Evolutionary conservation across 768 basidiomycete species (phyloP).

Genomic region (Termitomyces sp.): DNA sequence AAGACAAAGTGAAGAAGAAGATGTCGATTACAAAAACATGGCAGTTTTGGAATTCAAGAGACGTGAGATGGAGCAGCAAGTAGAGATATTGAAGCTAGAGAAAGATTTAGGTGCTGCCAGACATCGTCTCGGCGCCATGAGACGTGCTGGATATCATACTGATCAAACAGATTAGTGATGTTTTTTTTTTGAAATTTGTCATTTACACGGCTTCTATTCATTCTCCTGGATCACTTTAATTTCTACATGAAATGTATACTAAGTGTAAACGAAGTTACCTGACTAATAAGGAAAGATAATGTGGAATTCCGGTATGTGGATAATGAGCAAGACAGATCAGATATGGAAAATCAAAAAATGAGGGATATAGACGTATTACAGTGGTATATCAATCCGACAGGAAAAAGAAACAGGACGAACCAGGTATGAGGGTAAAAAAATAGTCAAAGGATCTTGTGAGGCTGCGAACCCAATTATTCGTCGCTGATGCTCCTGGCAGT

Average conservation of each 20-base stretch:
- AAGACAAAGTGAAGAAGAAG: constrained; percentile 73
- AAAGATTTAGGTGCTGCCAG: constrained; percentile 90
- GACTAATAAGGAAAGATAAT: background rate
- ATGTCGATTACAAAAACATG: constrained; percentile 90
- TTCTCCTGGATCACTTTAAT: constrained; percentile 2
- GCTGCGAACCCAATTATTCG: background rate
- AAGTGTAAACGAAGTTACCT: background rate
- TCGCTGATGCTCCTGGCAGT: constrained; percentile 31
- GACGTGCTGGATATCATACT: constrained; percentile 86
- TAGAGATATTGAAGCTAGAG: constrained; percentile 95
- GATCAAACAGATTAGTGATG: constrained; percentile 64
- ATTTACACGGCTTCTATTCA: constrained; percentile 11
- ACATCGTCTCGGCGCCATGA: constrained; percentile 79
- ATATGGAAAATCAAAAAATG: constrained; percentile 1
- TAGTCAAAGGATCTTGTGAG: background rate
- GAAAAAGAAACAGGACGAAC: constrained; percentile 14
- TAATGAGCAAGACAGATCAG: background rate
- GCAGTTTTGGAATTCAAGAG: constrained; percentile 94
- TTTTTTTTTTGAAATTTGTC: no score
- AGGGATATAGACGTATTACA: constrained; percentile 10
- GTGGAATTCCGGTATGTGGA: background rate
- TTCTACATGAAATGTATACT: constrained; percentile 16
- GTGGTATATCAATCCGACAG: constrained; percentile 10
- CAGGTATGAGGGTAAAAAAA: constrained; percentile 3
- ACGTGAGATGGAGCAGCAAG: constrained; percentile 98